phyloP scores from a whole-genome alignment of 2,329 filamentous ascomycete species.

The Alternaria sp. region DNA sequence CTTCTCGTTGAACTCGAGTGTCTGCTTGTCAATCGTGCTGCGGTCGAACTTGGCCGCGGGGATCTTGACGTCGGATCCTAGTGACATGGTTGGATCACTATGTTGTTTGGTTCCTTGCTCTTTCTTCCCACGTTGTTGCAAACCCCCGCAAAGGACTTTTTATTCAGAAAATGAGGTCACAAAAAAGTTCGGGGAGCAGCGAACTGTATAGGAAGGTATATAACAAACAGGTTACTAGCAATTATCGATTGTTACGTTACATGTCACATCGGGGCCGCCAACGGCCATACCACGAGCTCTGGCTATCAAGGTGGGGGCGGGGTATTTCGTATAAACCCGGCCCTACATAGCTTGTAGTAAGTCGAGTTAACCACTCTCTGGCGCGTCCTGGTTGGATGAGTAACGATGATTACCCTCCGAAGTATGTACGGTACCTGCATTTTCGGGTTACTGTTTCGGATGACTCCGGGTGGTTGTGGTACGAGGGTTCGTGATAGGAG shows the following conservation, averaged over 20 bases:
- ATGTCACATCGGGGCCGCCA: too few relatives aligned
- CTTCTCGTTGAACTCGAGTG: conserved; percentile 56
- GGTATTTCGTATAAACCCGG: neutral
- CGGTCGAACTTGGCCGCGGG: conserved; percentile 57
- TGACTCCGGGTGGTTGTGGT: conserved; percentile 9
- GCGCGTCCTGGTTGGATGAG: neutral
- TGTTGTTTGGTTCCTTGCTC: neutral
- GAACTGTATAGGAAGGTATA: too few relatives aligned
- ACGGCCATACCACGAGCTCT: too few relatives aligned
- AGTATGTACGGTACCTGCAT: conserved; percentile 1
- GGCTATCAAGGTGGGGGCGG: conserved; percentile 15
- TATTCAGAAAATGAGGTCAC: too few relatives aligned
- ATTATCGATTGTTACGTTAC: too few relatives aligned
- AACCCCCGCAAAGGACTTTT: neutral
- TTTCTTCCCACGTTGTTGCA: neutral
- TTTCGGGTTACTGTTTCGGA: conserved; percentile 28
- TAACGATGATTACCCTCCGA: neutral
- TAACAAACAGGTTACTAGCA: too few relatives aligned
- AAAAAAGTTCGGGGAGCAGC: too few relatives aligned
- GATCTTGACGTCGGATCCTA: conserved; percentile 53
- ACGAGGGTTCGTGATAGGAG: neutral
- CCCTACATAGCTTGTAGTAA: neutral
- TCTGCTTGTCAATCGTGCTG: conserved; percentile 52
- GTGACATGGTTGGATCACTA: conserved; percentile 28
- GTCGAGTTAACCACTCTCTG: neutral